Evolutionary conservation across 2,329 filamentous ascomycete genomes (phyloP), one percentile per base, ranked within the genome.

Genomic region (Xylariaceae sp.): DNA sequence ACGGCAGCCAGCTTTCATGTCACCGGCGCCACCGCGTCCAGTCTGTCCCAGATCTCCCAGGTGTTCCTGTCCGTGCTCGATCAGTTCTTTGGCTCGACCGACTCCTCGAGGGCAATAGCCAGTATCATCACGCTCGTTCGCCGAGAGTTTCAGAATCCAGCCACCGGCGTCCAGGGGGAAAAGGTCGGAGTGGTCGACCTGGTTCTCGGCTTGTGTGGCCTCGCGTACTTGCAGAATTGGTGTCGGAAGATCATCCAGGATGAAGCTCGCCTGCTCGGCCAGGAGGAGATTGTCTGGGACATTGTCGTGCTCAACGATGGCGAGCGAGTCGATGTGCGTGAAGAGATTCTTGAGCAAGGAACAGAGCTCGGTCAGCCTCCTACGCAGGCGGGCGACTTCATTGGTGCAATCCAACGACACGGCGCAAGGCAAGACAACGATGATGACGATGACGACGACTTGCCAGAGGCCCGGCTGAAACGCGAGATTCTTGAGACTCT

Each of bases 31-130:
- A 68, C 73, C 4, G 55, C 78, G 12, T 68, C 67, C 13, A 63
- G 68, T 11, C 67, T 65, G 5, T 75, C 72, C 6, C 68, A 77
- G 32, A 53, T 74, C 5, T 75, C 75, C 0, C 73, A 77, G 38
- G 57, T 78, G 19, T 56, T 78, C 1, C 59, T 82, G 7, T 68
- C 68, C 3, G 70, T 72, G 1, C 58, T 83, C 15, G 77, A 83
- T 48, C 72, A 77, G 42, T 70, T 81, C 24, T 72, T 82, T 18
- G 78, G 78, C 11, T 78, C 75, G 3, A 82, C 78, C n/a, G 78
- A 83, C 51, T 80, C 77, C 2, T 81, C 77, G 2, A 62, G 77
- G 25, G 77, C 78, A 9, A 78, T 82, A 38, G 75, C 77, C 3
- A 77, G 75, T 50, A 81, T 83, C 47, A 68, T 82, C 43, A 72